These are phyloP conservation scores for Triangularia setosa DNA, from an alignment of 2,329 filamentous ascomycete genomes.

Conservation along the genomic window DNA sequence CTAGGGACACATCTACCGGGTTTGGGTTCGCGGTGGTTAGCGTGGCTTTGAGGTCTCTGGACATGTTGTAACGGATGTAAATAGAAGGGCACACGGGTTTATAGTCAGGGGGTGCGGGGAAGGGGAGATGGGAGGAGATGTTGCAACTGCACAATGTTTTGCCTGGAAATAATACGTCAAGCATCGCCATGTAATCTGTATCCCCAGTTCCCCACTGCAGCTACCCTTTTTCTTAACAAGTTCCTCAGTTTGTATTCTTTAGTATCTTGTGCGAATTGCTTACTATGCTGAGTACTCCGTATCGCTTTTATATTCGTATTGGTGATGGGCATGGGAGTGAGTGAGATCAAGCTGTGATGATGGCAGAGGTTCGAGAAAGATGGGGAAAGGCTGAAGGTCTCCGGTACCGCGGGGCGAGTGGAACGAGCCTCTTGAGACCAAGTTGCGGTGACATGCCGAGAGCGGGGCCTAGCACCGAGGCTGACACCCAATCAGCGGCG, in stretches of 20 bases:
- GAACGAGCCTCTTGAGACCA: neutral
- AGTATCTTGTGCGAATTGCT: neutral
- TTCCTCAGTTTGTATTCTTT: neutral
- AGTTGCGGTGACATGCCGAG: constrained; percentile 16
- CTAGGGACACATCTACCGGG: neutral
- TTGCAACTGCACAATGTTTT: neutral
- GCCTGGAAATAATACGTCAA: too few species aligned
- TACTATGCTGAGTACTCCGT: neutral
- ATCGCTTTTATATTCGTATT: too few species aligned
- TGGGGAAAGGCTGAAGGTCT: constrained; percentile 6
- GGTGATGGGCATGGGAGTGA: too few species aligned
- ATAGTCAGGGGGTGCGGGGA: neutral
- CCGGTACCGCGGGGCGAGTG: constrained; percentile 17
- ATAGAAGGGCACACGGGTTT: neutral
- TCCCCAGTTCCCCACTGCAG: too few species aligned
- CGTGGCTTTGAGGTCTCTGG: neutral
- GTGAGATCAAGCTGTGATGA: neutral
- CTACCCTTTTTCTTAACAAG: too few species aligned
- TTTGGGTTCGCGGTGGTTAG: neutral
- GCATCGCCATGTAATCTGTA: too few species aligned
- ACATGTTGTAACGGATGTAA: neutral
- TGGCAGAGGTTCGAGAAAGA: neutral
- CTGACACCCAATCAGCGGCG: constrained; percentile 18
- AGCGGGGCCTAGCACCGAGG: neutral
- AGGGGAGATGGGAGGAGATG: neutral